These are phyloP conservation scores for Fusarium coffeatum DNA, from an alignment of 2,329 filamentous ascomycete genomes.

Conservation along the genomic window DNA sequence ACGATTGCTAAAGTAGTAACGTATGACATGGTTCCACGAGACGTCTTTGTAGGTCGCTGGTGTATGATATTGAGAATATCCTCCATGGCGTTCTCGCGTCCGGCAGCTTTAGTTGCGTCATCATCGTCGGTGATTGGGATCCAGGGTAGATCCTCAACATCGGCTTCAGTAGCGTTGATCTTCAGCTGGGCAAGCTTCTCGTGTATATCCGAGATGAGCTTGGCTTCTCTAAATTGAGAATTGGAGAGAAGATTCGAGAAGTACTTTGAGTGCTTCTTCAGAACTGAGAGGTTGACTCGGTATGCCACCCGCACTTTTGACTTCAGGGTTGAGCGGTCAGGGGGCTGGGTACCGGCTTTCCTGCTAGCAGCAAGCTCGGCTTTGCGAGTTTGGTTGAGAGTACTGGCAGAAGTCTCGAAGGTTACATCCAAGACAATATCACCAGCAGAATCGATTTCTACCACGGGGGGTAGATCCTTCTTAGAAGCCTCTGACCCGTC, in stretches of 20 bases:
- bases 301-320: constrained; percentile 61
- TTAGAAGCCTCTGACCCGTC: constrained; percentile 46
- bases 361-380: constrained; percentile 49
- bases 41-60: constrained; percentile 56
- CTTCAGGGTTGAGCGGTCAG: constrained; percentile 50
- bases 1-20: constrained; percentile 75
- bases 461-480: constrained; percentile 51
- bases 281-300: constrained; percentile 66
- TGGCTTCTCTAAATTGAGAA: constrained; percentile 71
- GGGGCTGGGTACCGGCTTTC: constrained; percentile 45
- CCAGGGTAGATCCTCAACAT: constrained; percentile 67
- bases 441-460: constrained; percentile 67
- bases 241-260: constrained; percentile 75
- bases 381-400: constrained; percentile 60
- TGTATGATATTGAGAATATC: constrained; percentile 78
- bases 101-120: constrained; percentile 69
- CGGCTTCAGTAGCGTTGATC: constrained; percentile 61
- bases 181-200: constrained; percentile 60
- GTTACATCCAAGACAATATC: constrained; percentile 75
- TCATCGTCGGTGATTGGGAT: constrained; percentile 76
- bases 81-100: constrained; percentile 70
- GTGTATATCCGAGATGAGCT: constrained; percentile 64
- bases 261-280: constrained; percentile 74
- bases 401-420: constrained; percentile 69
- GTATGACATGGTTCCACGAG: constrained; percentile 66